Base-by-base conservation (phyloP, 2,329 filamentous ascomycete species). In the Fusarium sp. region DNA sequence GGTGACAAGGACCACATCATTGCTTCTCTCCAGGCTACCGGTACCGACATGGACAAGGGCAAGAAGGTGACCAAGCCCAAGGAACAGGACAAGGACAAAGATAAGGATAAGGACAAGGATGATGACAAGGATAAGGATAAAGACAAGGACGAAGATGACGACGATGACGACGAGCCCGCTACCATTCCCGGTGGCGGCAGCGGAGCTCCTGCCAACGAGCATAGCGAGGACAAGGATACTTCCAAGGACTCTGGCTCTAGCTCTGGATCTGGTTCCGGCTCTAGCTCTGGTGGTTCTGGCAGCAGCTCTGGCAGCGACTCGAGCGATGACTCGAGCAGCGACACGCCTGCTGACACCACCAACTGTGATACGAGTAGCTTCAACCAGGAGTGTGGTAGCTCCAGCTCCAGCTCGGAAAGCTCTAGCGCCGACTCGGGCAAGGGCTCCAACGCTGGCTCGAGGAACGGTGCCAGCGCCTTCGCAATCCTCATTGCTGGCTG, bases 21-120 rank as follows among this genome's bases (percentile, higher is more conserved):
- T 33, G 92, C 91, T 74, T 97, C 94, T 27, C 90, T 98, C 72
- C 85, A 91, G 63, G 95, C 91, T n/a, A 94, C 93, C 2, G 97
- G 97, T 62, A 88, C 92, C 47, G 88, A 98, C 80, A 94, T 92
- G 89, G 82, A 88, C 66, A 82, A 83, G 25, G 86, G 84, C 68
- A 82, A 82, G 77, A 73, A 69, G 47, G 68, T 71, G 13, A 64
- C 64, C 65, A 80, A 81, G 74, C 74, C 76, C 65, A 73, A 71
- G 25, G 62, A 67, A 6, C 58, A 75, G 14, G 69, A 75, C 4
- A 65, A 69, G 8, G 65, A 66, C 59, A 71, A 70, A 9, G 45
- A 74, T 11, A 65, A 75, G 38, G 45, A 71, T 7, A 47, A 68
- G 18, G 68, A 73, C 7, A 57, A 65, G n/a, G 66, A 69, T 6